These are phyloP conservation scores for Venturiaceae sp. DNA, from an alignment of 2,329 filamentous ascomycete genomes.

Conservation along the genomic window DNA sequence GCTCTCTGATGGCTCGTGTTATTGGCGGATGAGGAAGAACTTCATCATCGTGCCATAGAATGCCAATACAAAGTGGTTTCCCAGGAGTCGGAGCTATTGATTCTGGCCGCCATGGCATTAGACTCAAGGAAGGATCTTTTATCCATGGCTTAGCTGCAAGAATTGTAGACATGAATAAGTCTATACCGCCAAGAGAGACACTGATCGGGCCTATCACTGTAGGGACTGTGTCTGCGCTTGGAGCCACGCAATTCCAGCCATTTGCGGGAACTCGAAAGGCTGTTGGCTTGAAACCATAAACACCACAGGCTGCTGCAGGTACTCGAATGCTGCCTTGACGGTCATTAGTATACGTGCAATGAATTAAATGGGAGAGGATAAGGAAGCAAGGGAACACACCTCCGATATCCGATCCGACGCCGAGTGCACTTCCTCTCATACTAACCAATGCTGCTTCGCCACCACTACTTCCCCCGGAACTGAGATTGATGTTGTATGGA, in stretches of 20 bases:
- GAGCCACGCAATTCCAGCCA: constrained; percentile 18
- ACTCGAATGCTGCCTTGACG: constrained; percentile 36
- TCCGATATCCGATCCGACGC: constrained; percentile 44
- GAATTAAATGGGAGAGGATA: constrained; percentile 17
- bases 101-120: constrained; percentile 42
- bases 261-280: constrained; percentile 31
- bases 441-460: constrained; percentile 47
- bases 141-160: constrained; percentile 39
- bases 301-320: constrained; percentile 37
- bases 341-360: constrained; percentile 12
- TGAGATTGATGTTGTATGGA: constrained; percentile 41
- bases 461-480: constrained; percentile 44
- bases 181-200: constrained; percentile 42
- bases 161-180: constrained; percentile 30
- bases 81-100: constrained; percentile 30
- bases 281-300: constrained; percentile 35
- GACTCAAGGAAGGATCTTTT: constrained; percentile 41
- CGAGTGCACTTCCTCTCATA: constrained; percentile 41
- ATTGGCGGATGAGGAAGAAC: constrained; percentile 14
- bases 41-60: constrained; percentile 13
- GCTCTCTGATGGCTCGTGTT: constrained; percentile 17
- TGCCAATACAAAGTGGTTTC: constrained; percentile 19
- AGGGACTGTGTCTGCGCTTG: constrained; percentile 14
- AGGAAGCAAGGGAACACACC: constrained; percentile 20
- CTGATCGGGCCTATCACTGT: constrained; percentile 48